Evolutionary conservation across 148 eudicot genomes (phyloP), one percentile per base, ranked within the genome.

Genomic region (Vaccinium corymbosum): DNA sequence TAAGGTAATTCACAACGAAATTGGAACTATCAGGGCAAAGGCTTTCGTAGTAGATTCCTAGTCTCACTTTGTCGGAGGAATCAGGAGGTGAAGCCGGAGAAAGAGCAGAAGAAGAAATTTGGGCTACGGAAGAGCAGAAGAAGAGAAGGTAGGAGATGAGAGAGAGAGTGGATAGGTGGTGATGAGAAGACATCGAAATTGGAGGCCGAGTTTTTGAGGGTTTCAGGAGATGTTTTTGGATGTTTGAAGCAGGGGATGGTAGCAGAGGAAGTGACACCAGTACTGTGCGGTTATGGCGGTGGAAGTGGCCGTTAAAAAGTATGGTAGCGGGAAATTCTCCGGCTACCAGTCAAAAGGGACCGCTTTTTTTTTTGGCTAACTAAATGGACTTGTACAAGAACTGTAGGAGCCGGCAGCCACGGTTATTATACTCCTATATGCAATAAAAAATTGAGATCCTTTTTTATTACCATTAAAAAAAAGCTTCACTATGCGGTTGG

Each of bases 11-110:
- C 76, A 83, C 81, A 55, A 93, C 86, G 90, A 95, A 95, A 62
- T 89, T 79, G 72, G 90, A 92, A 79, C 95, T 84, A 82, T 79
- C 83, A 3, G 92, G 94, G 84, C 95, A 93, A 83, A 92, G 89
- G 85, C 87, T 91, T 81, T 95, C 95, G 59, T 93, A 91, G 86
- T 90, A 91, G 61, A 93, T 79, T 7, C 74, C 91, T 27, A 91
- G 82, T 0, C 87, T 38, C 15, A 94, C 94, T 84, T 87, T 90
- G 35, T 86, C 80, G 49, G 86, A 76, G 48, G 85, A 83, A 86
- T 71, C 83, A 3, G 85, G 81, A 56, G 85, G 62, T 55, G 50
- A 25, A 52, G 80, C 64, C 52, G 55, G 66, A 70, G 83, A 59
- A 32, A 79, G 15, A 27, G 16, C 52, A 51, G 89, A 51, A 80